Conservation (phyloP, 2,329 filamentous ascomycete genomes). For the Ploettnerulaceae sp. region DNA sequence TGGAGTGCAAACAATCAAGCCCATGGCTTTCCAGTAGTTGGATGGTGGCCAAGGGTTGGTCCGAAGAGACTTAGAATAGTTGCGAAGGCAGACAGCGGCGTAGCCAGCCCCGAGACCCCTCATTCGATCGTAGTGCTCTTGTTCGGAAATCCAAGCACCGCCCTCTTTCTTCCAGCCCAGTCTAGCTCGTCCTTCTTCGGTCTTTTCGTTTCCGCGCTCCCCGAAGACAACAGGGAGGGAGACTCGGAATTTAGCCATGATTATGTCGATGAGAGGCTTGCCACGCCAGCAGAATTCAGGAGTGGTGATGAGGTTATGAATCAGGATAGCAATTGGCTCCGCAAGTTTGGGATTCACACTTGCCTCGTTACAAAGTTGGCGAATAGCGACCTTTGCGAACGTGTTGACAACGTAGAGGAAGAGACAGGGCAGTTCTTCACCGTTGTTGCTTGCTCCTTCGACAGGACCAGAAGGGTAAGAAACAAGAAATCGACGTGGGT, state of each 20-base stretch:
- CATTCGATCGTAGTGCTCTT: constrained; percentile 78
- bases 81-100: constrained; percentile 74
- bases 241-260: constrained; percentile 80
- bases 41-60: constrained; percentile 74
- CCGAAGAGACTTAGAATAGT: constrained; percentile 62
- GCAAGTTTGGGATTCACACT: constrained; percentile 60
- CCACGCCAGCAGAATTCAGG: constrained; percentile 63
- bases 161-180: constrained; percentile 65
- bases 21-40: constrained; percentile 78
- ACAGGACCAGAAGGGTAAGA: constrained; percentile 41
- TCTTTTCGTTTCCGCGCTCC: constrained; percentile 70
- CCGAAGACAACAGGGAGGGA: constrained; percentile 84
- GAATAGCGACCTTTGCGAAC: constrained; percentile 67
- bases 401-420: constrained; percentile 74
- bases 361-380: constrained; percentile 64
- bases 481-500: constrained; percentile 50
- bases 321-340: constrained; percentile 74
- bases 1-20: constrained; percentile 72
- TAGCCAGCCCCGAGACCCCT: constrained; percentile 79
- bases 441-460: constrained; percentile 48
- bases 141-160: constrained; percentile 55
- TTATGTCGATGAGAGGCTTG: constrained; percentile 69
- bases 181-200: constrained; percentile 57
- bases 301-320: constrained; percentile 68
- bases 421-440: constrained; percentile 54